Evolutionary conservation across 345 rosid genomes (phyloP).

Genomic region (Sisymbrium altissimum): DNA sequence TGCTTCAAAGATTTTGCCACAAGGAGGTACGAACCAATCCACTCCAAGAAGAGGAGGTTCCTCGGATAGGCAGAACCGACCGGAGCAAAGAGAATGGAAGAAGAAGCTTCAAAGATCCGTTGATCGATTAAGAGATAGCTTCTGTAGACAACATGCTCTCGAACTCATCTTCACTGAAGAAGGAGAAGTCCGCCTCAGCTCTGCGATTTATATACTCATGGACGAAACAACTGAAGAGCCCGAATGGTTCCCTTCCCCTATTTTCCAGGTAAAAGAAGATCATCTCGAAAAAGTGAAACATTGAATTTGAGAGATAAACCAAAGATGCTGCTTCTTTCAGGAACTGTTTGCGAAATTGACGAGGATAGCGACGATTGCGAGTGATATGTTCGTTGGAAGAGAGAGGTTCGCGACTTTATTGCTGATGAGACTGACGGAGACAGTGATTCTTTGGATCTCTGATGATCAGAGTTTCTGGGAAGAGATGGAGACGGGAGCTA

Average conservation of each 20-base stretch:
- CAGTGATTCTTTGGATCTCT: constrained; percentile 90
- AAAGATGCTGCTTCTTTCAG: constrained; percentile 34
- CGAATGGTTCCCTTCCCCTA: constrained; percentile 84
- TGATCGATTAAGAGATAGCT: constrained; percentile 81
- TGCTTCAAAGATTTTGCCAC: constrained; percentile 66
- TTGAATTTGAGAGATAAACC: background rate
- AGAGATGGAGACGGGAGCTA: constrained; percentile 66
- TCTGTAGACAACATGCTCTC: constrained; percentile 89
- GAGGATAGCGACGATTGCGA: constrained; percentile 52
- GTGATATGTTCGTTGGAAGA: constrained; percentile 78
- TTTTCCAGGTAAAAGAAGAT: constrained; percentile 50
- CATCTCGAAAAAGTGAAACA: background rate
- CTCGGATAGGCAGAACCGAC: constrained; percentile 59
- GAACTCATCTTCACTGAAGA: constrained; percentile 85
- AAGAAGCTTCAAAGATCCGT: constrained; percentile 70
- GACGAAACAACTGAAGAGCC: constrained; percentile 64
- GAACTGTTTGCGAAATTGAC: constrained; percentile 69
- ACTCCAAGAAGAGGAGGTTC: constrained; percentile 50
- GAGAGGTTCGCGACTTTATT: constrained; percentile 86
- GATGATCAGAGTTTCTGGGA: constrained; percentile 91
- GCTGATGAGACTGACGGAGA: constrained; percentile 83
- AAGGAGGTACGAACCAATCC: constrained; percentile 41
- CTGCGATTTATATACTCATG: constrained; percentile 53
- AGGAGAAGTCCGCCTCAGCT: constrained; percentile 65
- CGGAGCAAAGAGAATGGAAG: constrained; percentile 90